phyloP scores from a whole-genome alignment of 805 yeast species.

The Pichia deserticola region DNA sequence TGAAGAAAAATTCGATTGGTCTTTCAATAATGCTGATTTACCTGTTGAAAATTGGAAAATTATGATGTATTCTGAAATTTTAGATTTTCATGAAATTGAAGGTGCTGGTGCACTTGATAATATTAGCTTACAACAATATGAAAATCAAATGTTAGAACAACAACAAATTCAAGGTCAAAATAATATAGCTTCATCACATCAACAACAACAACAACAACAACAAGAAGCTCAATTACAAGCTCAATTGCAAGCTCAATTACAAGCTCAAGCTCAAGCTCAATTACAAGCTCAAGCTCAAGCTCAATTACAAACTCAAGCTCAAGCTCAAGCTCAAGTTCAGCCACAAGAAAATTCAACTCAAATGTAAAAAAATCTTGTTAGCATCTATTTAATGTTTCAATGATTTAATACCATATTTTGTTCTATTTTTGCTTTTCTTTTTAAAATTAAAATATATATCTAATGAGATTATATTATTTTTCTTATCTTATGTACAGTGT shows the following conservation, averaged over 20 bases:
- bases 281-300: too few relatives aligned
- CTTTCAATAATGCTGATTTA: slow-evolving; percentile 93
- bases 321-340: slow-evolving; percentile 2
- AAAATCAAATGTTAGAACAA: slow-evolving; percentile 20
- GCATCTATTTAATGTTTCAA: too few relatives aligned
- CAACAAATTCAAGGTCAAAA: slow-evolving; percentile 15
- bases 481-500: too few relatives aligned
- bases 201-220: slow-evolving; percentile 2
- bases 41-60: slow-evolving; percentile 99
- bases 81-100: slow-evolving; percentile 90
- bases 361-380: too few relatives aligned
- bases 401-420: too few relatives aligned
- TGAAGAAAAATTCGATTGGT: slow-evolving; percentile 92
- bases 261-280: not conserved
- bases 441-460: too few relatives aligned
- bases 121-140: slow-evolving; percentile 12
- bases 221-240: not conserved
- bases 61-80: slow-evolving; percentile 96
- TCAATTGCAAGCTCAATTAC: too few relatives aligned
- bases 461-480: too few relatives aligned
- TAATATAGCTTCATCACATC: slow-evolving; percentile 7
- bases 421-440: too few relatives aligned
- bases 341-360: not conserved
- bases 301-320: too few relatives aligned
- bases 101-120: slow-evolving; percentile 28